Conservation (phyloP, 495 filamentous ascomycete genomes). For the Annulohypoxylon nitens region DNA sequence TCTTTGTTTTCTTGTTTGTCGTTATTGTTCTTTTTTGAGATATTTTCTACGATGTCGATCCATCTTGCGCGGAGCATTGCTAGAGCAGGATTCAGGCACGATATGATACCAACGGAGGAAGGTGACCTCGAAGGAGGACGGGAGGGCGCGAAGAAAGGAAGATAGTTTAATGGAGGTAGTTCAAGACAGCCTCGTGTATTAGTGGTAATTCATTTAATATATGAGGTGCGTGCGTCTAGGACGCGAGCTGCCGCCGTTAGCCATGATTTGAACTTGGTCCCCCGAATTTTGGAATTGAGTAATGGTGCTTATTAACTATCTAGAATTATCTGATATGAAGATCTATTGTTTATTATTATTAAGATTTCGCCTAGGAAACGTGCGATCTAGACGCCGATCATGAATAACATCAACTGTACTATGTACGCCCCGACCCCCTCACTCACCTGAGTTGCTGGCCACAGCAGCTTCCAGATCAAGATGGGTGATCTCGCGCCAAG, state of each 20-base stretch:
- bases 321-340: not conserved
- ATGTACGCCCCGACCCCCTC: not conserved
- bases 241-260: slow-evolving; percentile 14
- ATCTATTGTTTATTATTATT: not conserved
- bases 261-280: slow-evolving; percentile 1
- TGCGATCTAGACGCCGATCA: not conserved
- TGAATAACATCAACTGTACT: not conserved
- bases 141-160: slow-evolving; percentile 7
- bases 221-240: slow-evolving; percentile 28
- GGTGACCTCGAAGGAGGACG: not conserved
- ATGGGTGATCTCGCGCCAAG: slow-evolving; percentile 23
- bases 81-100: slow-evolving; percentile 27
- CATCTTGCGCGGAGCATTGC: slow-evolving; percentile 30
- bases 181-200: slow-evolving; percentile 24
- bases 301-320: not conserved
- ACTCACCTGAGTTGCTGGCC: not conserved
- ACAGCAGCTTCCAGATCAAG: slow-evolving; percentile 16
- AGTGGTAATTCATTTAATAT: slow-evolving; percentile 41
- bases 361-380: not conserved
- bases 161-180: slow-evolving; percentile 27
- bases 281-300: not conserved
- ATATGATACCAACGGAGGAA: slow-evolving; percentile 37
- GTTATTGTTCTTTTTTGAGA: slow-evolving; percentile 11
- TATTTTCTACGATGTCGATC: not conserved
- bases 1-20: slow-evolving; percentile 20